Percentiles rank a stretch among this genome's conserved stretches.
These are phyloP conservation scores for Phycomyces blakesleeanus DNA, from an alignment of 192 early-diverging fungal genomes.

Conservation along the genomic window DNA sequence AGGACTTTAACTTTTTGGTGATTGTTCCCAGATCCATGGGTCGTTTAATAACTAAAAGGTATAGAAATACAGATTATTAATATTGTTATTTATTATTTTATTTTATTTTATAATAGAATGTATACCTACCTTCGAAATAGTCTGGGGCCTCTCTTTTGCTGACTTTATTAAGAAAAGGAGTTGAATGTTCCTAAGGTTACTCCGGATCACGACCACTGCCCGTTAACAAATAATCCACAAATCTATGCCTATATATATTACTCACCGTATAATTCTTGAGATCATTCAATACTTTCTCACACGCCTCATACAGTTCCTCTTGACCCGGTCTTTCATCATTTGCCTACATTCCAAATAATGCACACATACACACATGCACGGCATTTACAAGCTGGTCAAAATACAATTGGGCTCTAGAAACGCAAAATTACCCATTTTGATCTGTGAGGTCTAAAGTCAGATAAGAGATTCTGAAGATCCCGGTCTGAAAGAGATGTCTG, in stretches of 20 bases:
- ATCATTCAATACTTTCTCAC: constrained; percentile 79
- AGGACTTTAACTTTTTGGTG: constrained; percentile 77
- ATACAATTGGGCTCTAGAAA: neutral
- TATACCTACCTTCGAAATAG: constrained; percentile 72
- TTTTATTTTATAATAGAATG: no score
- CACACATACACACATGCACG: constrained; percentile 1
- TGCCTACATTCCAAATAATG: constrained; percentile 38
- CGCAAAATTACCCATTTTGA: constrained; percentile 70
- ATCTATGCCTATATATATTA: no score
- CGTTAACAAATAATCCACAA: no score
- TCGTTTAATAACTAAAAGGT: constrained; percentile 70
- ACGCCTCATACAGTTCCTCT: constrained; percentile 86
- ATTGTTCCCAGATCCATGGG: constrained; percentile 97
- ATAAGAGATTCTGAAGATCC: constrained; percentile 70
- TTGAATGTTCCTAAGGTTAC: constrained; percentile 60
- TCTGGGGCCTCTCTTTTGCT: constrained; percentile 87
- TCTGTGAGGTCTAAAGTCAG: constrained; percentile 72
- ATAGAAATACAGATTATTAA: no score
- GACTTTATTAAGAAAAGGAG: constrained; percentile 85
- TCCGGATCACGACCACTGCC: no score
- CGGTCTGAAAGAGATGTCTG: constrained; percentile 60
- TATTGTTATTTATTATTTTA: no score
- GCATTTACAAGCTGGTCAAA: neutral
- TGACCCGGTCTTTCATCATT: constrained; percentile 83
- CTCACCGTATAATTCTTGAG: constrained; percentile 72